These are phyloP conservation scores for Penicillium palitans DNA, from an alignment of 2,329 filamentous ascomycete species.

Conservation along the genomic window DNA sequence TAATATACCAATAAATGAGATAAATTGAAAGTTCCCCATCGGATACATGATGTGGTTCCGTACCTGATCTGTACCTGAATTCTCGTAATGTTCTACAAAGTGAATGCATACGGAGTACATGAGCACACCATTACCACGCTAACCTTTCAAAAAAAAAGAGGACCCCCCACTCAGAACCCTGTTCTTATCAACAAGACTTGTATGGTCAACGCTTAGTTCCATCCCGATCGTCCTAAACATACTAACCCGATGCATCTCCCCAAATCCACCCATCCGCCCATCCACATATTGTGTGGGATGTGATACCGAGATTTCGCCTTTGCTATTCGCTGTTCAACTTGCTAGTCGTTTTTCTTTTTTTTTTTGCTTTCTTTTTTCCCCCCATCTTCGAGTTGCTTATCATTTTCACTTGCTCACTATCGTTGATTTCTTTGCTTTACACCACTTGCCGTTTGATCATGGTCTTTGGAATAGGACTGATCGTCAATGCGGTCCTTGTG, in stretches of 20 bases:
- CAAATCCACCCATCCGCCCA: background rate
- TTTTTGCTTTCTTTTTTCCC: background rate
- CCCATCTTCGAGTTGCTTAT: background rate
- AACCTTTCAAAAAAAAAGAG: background rate
- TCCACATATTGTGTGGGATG: background rate
- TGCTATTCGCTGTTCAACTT: background rate
- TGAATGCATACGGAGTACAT: background rate
- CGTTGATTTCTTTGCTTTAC: constrained; percentile 17
- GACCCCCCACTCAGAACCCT: background rate
- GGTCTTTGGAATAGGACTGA: constrained; percentile 36
- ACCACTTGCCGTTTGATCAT: constrained; percentile 11
- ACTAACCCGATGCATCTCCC: constrained; percentile 1
- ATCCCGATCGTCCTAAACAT: background rate
- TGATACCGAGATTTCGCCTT: constrained; percentile 3
- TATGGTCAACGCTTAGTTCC: constrained; percentile 1
- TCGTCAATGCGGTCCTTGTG: constrained; percentile 54
- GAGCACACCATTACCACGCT: constrained; percentile 4
- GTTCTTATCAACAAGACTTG: constrained; percentile 1
- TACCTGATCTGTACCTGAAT: constrained; percentile 3
- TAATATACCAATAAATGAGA: background rate
- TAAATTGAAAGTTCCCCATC: background rate
- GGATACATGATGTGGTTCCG: background rate
- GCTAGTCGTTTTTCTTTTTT: background rate
- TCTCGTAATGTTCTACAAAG: background rate
- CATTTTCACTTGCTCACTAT: background rate